Conservation (phyloP, 2,329 filamentous ascomycete species). For the Colletotrichum echinochloae region DNA sequence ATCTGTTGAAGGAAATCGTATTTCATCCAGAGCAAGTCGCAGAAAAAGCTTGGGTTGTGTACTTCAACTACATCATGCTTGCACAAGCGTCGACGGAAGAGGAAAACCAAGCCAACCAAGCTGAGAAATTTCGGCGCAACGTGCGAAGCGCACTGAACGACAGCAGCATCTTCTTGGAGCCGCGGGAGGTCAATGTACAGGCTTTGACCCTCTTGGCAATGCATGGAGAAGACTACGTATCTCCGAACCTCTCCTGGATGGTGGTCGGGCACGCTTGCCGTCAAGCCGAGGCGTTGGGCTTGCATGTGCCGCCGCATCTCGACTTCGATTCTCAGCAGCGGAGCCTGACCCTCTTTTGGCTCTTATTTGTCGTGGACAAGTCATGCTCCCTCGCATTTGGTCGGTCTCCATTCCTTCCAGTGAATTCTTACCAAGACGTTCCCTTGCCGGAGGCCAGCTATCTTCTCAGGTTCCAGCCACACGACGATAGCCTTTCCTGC, state of each 20-base stretch:
- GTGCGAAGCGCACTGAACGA: constrained; percentile 14
- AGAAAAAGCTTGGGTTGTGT: constrained; percentile 15
- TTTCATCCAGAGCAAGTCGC: constrained; percentile 9
- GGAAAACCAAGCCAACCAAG: not conserved
- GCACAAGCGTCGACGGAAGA: not conserved
- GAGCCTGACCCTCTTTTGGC: constrained; percentile 14
- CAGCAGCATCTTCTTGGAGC: constrained; percentile 23
- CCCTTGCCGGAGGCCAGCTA: constrained; percentile 17
- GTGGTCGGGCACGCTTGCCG: constrained; percentile 24
- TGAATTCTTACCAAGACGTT: not conserved
- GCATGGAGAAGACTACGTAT: constrained; percentile 26
- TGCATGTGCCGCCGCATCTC: not conserved
- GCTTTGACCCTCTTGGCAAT: constrained; percentile 1
- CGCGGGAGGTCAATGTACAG: constrained; percentile 7
- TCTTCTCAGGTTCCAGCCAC: constrained; percentile 19
- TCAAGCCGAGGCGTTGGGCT: constrained; percentile 18
- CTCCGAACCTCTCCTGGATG: constrained; percentile 25
- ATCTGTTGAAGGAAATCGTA: constrained; percentile 8
- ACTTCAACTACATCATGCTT: constrained; percentile 27
- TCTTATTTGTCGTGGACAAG: constrained; percentile 18
- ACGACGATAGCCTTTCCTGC: not conserved
- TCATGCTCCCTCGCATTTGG: constrained; percentile 24
- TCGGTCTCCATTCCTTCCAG: constrained; percentile 17
- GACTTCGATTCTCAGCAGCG: constrained; percentile 9
- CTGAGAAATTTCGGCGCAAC: constrained; percentile 11